Evolutionary conservation across 1,284 basidiomycete genomes (phyloP), one percentile per base, ranked within the genome.

Genomic region (Golubevia pallescens): DNA sequence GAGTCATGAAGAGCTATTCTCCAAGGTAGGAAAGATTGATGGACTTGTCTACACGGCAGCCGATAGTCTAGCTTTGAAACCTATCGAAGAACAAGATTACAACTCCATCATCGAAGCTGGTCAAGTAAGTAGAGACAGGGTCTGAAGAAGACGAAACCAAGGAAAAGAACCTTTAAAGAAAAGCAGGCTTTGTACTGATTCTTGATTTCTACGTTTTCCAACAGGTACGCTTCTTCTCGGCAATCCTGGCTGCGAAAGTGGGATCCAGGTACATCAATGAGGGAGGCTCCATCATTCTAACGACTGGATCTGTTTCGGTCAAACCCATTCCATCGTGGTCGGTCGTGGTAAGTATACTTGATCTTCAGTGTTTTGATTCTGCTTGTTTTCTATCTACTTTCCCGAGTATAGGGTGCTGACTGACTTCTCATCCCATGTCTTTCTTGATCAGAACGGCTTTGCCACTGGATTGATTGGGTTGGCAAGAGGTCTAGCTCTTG

Each of bases 21-120:
- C 21, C 42, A 54, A 69, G 14, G 52, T 73, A 5, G 75, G 75
- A 14, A 8, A 60, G 3, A 65, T 77, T 16, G 71, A 77, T n/a
- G 67, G 71, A 19, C 51, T 77, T 1, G 62, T 75, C 60, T 65
- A 71, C 66, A 68, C 75, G 2, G 70, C 75, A 1, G 75, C 68
- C 8, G 72, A 73, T 20, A 8, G 52, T 1, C 19, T 74, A 0
- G 62, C 58, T 16, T 23, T 55, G n/a, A 63, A 61, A 3, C 58
- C 62, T 0, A 28, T 77, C 1, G 52, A 53, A 8, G 59, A 74
- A 2, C 59, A 51, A 19, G 60, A 21, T 38, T 74, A 70, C 32
- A 21, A 70, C 4, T 32, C 55, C 16, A 72, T 76, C 24, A 57
- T 72, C 20, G 42, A 66, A 1, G 65, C 68, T 0, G 68, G 64